Percentiles rank a stretch among this genome's conserved stretches.
Evolutionary conservation across 202 grass and related monocot species (phyloP).

Genomic region (Tripidium arundinaceum): DNA sequence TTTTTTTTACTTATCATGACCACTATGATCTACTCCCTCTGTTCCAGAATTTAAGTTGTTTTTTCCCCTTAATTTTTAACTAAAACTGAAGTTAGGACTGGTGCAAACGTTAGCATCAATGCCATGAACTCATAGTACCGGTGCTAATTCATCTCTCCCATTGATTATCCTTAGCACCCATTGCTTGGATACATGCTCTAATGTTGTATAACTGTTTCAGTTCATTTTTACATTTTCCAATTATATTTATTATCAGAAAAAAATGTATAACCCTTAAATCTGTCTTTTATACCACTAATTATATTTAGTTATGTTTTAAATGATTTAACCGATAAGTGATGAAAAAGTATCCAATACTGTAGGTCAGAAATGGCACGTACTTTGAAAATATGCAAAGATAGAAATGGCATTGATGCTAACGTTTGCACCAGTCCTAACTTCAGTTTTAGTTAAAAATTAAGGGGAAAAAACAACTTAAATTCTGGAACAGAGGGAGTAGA

Average conservation of each 20-base stretch:
- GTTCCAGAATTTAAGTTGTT: no score
- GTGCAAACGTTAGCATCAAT: no score
- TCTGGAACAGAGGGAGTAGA: no score
- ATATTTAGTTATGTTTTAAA: conserved; percentile 18
- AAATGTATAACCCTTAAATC: neutral
- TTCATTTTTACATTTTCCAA: neutral
- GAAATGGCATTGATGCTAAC: no score
- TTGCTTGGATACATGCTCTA: neutral
- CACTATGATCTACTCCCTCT: no score
- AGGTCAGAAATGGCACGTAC: conserved; percentile 2
- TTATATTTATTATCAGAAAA: neutral
- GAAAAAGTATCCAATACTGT: conserved; percentile 6
- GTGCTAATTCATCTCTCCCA: neutral
- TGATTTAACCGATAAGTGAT: neutral
- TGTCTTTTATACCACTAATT: neutral
- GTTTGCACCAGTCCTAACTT: no score
- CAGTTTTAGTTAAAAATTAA: no score
- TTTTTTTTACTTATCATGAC: no score
- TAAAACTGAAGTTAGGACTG: no score
- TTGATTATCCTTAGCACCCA: neutral
- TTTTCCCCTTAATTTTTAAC: no score
- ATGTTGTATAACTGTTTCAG: no score
- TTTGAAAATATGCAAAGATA: neutral
- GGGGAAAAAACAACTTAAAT: no score
- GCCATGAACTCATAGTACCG: neutral